Evolutionary conservation across 2,329 filamentous ascomycete species (phyloP).

Genomic region (Diaporthe batatas): DNA sequence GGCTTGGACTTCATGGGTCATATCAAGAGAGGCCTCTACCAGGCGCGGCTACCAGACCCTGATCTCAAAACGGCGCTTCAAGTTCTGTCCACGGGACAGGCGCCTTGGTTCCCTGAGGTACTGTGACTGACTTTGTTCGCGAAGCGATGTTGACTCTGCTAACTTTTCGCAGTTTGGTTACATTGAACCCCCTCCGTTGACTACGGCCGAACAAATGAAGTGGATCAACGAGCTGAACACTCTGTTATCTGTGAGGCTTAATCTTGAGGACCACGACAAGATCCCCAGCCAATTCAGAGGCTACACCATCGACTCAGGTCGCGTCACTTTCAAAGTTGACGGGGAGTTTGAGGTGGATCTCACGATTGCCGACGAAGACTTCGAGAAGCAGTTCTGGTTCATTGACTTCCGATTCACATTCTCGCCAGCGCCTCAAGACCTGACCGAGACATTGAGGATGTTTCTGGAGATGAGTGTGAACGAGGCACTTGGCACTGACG

Average conservation of each 20-base stretch:
- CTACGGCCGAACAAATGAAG: conserved; percentile 77
- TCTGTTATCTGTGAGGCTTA: conserved; percentile 84
- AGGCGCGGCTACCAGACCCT: conserved; percentile 85
- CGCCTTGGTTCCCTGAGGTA: conserved; percentile 84
- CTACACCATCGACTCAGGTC: conserved; percentile 85
- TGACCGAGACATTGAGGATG: conserved; percentile 74
- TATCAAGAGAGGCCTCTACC: conserved; percentile 79
- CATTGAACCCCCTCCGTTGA: conserved; percentile 79
- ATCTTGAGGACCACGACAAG: conserved; percentile 83
- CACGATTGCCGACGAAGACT: conserved; percentile 88
- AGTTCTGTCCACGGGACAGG: conserved; percentile 82
- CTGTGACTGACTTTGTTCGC: conserved; percentile 50
- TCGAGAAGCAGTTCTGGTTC: conserved; percentile 89
- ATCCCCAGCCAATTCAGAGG: conserved; percentile 81
- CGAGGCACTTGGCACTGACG: conserved; percentile 74
- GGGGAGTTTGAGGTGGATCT: conserved; percentile 94
- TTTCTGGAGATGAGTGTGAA: conserved; percentile 82
- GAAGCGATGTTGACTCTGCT: conserved; percentile 50
- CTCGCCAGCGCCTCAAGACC: conserved; percentile 71
- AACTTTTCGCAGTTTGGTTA: conserved; percentile 73
- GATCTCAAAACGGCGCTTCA: conserved; percentile 92
- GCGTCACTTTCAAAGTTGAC: conserved; percentile 86
- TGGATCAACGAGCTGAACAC: conserved; percentile 87
- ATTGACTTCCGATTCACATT: conserved; percentile 92
- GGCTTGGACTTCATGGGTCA: conserved; percentile 75